Conservation (phyloP, 352 stramenopile species). For the Phytophthora fragariae region DNA sequence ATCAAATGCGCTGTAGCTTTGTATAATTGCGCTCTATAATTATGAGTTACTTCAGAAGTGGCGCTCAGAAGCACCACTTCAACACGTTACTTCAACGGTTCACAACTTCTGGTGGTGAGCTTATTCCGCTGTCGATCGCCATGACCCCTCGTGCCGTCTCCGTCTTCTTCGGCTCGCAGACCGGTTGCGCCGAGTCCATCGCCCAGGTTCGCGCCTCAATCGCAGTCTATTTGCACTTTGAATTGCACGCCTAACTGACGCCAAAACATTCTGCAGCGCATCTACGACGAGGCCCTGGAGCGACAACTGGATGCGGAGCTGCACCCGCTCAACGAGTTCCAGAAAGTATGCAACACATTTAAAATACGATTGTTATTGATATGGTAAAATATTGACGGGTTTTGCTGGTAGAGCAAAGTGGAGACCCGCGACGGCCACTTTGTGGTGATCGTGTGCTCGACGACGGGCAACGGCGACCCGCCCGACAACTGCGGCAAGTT, state of each 20-base stretch:
- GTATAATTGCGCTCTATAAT: no score
- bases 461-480: conserved; percentile 95
- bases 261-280: conserved; percentile 45
- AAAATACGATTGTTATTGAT: not conserved
- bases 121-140: not conserved
- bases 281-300: conserved; percentile 71
- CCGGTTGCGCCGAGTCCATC: conserved; percentile 88
- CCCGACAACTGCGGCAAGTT: conserved; percentile 95
- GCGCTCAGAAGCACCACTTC: conserved; percentile 2
- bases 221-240: not conserved
- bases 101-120: conserved; percentile 8
- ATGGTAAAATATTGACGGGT: not conserved
- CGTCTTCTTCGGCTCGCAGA: conserved; percentile 90
- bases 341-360: conserved; percentile 50
- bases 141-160: conserved; percentile 42
- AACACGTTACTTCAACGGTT: conserved; percentile 11
- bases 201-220: conserved; percentile 55
- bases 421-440: conserved; percentile 49
- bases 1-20: not conserved
- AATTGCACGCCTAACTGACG: conserved; percentile 1
- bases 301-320: conserved; percentile 61
- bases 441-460: conserved; percentile 93
- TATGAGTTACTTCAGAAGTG: not conserved
- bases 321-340: conserved; percentile 72
- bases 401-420: conserved; percentile 46